Evolutionary conservation across 1,284 basidiomycete genomes (phyloP), one percentile per base, ranked within the genome.

Genomic region (Melanopsichium pennsylvanicum): DNA sequence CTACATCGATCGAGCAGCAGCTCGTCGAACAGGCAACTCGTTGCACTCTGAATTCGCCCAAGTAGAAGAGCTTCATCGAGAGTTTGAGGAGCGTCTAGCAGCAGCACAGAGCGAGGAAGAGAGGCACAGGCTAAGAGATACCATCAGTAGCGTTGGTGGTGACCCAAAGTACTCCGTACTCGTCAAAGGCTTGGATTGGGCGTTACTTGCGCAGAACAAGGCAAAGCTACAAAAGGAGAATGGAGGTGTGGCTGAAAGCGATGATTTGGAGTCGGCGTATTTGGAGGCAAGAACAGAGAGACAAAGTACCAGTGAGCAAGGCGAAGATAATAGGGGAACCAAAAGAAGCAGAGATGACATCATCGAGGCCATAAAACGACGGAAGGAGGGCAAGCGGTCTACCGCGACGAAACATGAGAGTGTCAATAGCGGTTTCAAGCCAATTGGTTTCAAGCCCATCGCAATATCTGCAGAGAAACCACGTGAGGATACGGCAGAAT

Each of bases 131-230:
- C 83, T 93, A 15, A 90, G 92, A 48, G 85, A 88, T 54, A 87
- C 91, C 78, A 86, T 92, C 37, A 85, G 85, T 38, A 92, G 91
- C 80, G 86, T 94, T 2, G 92, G 92, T n/a, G 92, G 92, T 29
- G 92, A 95, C 80, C 87, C 87, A 35, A 86, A 88, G 48, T 91
- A 94, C 79, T 88, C 90, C 3, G 87, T 93, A 39, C 86, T 93
- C 4, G 91, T 93, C 34, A 94, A 92, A 74, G 91, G 93, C n/a
- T 87, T 96, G 27, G 93, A 96, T 77, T 87, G 89, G 77, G 88
- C 91, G 0, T 85, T 95, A 4, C 84, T 96, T 8, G 90, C 92
- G 72, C 89, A 91, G 74, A 88, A 91, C 69, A 91, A 88, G 81
- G 90, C 90, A 0, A 55, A 71, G 41, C 57, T 83, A n/a, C 84